Conservation (phyloP, 306 rosid species). For the Astragalus membranaceus region DNA sequence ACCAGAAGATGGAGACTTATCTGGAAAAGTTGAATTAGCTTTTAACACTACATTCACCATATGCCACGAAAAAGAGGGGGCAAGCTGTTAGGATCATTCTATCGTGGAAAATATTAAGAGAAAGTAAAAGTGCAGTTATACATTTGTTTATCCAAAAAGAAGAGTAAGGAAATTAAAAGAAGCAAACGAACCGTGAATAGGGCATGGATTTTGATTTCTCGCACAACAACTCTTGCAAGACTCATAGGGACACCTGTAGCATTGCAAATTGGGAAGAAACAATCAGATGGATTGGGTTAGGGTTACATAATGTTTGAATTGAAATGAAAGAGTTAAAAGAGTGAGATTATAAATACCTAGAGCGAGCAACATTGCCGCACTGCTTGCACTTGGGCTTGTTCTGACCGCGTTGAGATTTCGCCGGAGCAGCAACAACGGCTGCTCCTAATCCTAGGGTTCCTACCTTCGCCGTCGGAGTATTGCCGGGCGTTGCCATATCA, state of each 20-base stretch:
- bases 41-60: conserved; percentile 62
- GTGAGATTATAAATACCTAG: conserved; percentile 28
- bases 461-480: conserved; percentile 3
- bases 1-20: conserved; percentile 58
- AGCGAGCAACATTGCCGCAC: conserved; percentile 99
- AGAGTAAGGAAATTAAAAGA: background rate
- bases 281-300: background rate
- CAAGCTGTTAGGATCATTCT: background rate
- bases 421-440: background rate
- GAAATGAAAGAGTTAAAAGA: background rate
- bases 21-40: conserved; percentile 59
- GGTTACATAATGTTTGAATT: background rate
- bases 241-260: conserved; percentile 83
- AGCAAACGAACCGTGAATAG: conserved; percentile 58
- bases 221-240: conserved; percentile 94
- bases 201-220: conserved; percentile 89
- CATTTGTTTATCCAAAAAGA: background rate
- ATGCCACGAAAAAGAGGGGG: conserved; percentile 5
- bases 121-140: background rate
- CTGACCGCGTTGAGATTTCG: conserved; percentile 44
- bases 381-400: conserved; percentile 50
- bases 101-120: background rate
- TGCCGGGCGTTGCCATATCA: background rate
- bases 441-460: conserved; percentile 7
- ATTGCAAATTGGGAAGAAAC: background rate